phyloP scores from a whole-genome alignment of 306 rosid genomes.

The Citrullus mucosospermus region DNA sequence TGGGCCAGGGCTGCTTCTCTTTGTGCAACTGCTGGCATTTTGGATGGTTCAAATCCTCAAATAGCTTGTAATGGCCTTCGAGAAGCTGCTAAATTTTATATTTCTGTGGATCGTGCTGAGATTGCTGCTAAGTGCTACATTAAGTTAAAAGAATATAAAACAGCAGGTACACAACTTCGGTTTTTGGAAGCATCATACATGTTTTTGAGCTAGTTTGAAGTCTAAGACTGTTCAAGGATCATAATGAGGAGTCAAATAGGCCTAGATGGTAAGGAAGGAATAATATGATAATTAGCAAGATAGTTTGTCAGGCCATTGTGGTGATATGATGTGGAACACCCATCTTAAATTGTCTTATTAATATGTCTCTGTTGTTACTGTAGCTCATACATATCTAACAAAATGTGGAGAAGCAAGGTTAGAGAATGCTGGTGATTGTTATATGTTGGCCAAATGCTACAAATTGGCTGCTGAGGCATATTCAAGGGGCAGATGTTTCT shows the following conservation, averaged over 20 bases:
- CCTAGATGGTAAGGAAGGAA: not conserved
- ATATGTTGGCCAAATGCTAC: slow-evolving; percentile 35
- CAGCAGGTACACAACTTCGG: slow-evolving; percentile 34
- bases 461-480: slow-evolving; percentile 43
- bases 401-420: slow-evolving; percentile 42
- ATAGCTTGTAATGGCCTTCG: slow-evolving; percentile 34
- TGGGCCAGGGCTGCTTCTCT: slow-evolving; percentile 59
- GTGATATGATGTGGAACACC: not conserved
- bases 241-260: not conserved
- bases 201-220: not conserved
- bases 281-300: not conserved
- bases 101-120: slow-evolving; percentile 41
- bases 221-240: not conserved
- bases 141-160: slow-evolving; percentile 52
- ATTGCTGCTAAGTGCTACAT: slow-evolving; percentile 50
- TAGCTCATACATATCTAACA: slow-evolving; percentile 46
- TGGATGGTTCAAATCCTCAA: slow-evolving; percentile 26
- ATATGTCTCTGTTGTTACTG: not conserved
- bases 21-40: slow-evolving; percentile 28
- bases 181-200: no score
- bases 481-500: slow-evolving; percentile 42
- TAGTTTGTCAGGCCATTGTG: not conserved
- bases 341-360: not conserved
- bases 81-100: slow-evolving; percentile 66
- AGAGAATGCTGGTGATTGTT: slow-evolving; percentile 59